These are phyloP conservation scores for Komagataella phaffii DNA, from an alignment of 805 yeast species.

Conservation along the genomic window DNA sequence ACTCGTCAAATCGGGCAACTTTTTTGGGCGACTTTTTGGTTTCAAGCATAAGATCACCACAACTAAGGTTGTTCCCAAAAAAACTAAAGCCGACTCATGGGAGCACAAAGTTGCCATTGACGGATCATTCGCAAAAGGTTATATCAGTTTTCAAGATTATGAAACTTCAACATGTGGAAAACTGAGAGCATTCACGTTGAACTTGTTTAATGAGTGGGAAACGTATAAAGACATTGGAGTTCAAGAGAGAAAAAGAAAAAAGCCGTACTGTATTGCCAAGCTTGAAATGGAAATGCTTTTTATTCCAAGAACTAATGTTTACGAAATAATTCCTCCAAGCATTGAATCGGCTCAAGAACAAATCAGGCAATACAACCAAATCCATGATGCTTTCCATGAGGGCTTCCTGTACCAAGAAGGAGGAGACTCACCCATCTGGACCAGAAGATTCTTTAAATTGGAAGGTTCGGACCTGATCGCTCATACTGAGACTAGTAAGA, in stretches of 20 bases:
- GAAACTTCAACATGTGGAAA: conserved; percentile 42
- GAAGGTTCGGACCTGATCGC: conserved; percentile 63
- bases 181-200: conserved; percentile 29
- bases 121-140: conserved; percentile 81
- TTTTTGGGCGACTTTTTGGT: conserved; percentile 18
- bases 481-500: conserved; percentile 54
- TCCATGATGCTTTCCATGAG: conserved; percentile 22
- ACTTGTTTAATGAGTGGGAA: conserved; percentile 79
- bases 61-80: conserved; percentile 37
- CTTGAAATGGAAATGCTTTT: conserved; percentile 56
- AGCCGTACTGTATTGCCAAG: conserved; percentile 52
- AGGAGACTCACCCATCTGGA: conserved; percentile 71
- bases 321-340: conserved; percentile 60
- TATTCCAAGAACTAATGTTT: conserved; percentile 45
- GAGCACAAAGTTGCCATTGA: conserved; percentile 57
- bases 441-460: conserved; percentile 64
- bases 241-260: conserved; percentile 18
- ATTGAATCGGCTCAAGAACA: conserved; percentile 38
- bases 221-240: conserved; percentile 16
- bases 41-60: conserved; percentile 30
- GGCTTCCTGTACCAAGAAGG: conserved; percentile 84
- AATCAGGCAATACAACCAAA: conserved; percentile 20
- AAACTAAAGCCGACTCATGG: conserved; percentile 43
- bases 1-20: conserved; percentile 16
- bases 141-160: conserved; percentile 47